A percentile compares a stretch with the other conserved stretches of the same genome.
These are phyloP conservation scores for Colletotrichum sp. DNA, from an alignment of 2,329 filamentous ascomycete species.

Conservation along the genomic window DNA sequence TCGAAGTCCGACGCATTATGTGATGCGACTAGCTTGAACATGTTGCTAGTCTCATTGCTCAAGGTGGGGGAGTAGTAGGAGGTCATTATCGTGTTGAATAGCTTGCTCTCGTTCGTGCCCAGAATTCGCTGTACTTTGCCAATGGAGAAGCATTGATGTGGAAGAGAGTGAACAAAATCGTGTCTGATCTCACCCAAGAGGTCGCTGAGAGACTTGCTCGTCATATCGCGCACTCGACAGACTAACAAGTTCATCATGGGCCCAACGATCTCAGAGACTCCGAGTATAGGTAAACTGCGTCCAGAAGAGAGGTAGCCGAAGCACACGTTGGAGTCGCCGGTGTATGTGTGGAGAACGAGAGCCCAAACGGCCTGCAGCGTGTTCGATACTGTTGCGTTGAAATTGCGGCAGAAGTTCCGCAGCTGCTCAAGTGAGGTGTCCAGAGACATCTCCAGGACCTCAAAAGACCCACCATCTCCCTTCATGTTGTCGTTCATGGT, in stretches of 20 bases:
- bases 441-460: not conserved
- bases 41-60: not conserved
- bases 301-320: constrained; percentile 16
- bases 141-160: constrained; percentile 14
- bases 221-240: not conserved
- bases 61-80: not conserved
- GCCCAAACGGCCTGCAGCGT: constrained; percentile 6
- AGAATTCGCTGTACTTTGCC: constrained; percentile 10
- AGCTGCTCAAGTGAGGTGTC: not conserved
- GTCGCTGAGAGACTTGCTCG: not conserved
- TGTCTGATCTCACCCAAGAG: not conserved
- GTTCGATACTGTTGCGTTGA: not conserved
- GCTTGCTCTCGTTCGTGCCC: not conserved
- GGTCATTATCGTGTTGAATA: constrained; percentile 22
- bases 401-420: not conserved
- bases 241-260: constrained; percentile 10
- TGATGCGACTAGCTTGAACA: not conserved
- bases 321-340: not conserved
- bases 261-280: constrained; percentile 3
- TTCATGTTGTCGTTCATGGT: not conserved
- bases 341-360: not conserved
- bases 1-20: constrained; percentile 10
- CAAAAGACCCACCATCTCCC: not conserved
- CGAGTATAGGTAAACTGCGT: not conserved
- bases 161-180: constrained; percentile 10